Conservation (phyloP, 306 rosid species). For the Sicyos edulis region DNA sequence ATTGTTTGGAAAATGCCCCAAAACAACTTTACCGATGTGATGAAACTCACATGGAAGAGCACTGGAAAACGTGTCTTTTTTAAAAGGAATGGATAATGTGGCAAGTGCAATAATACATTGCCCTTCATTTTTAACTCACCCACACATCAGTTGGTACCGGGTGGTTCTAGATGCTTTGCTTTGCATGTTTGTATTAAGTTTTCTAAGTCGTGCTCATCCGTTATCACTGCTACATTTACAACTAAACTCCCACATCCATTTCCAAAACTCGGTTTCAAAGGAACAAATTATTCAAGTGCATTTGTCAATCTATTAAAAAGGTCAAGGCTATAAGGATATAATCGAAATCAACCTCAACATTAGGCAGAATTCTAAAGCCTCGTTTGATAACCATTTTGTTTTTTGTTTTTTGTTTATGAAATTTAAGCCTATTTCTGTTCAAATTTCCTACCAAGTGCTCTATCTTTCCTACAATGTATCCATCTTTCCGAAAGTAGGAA, state of each 20-base stretch:
- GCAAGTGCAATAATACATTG: not conserved
- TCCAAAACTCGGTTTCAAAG: not conserved
- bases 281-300: not conserved
- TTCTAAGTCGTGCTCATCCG: no score
- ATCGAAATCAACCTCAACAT: no score
- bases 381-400: no score
- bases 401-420: no score
- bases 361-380: no score
- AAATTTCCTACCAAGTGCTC: no score
- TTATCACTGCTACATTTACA: not conserved
- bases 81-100: not conserved
- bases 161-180: not conserved
- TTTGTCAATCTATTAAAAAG: no score
- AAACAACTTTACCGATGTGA: not conserved
- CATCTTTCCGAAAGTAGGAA: no score
- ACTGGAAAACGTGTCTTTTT: not conserved
- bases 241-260: not conserved
- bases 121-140: not conserved
- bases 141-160: not conserved
- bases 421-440: no score
- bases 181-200: no score
- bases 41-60: not conserved
- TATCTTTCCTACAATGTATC: no score
- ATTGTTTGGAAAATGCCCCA: not conserved
- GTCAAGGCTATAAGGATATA: no score